Evolutionary conservation across 345 rosid species (phyloP), one percentile per base, ranked within the genome.

Genomic region (Arabis hirsuta): DNA sequence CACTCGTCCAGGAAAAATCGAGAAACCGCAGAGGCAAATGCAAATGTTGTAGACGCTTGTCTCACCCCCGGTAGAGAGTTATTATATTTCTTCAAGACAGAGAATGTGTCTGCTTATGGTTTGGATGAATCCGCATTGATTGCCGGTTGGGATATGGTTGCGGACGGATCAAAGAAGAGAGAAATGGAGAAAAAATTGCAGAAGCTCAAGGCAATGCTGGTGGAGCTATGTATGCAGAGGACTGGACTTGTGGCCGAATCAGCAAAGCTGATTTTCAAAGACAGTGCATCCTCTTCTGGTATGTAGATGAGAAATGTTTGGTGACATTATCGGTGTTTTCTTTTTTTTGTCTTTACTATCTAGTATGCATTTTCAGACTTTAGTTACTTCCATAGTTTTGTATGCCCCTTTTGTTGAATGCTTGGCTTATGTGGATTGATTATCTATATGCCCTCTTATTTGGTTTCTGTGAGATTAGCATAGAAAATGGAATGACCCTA

Each of bases 121-220:
- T 67, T 81, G 53, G 82, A 83, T 52, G 82, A 78, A 10, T 56
- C 50, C 27, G 74, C 72, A 3, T 0, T 79, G 3, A 72, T 16
- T 9, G 29, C 60, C 20, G 74, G 67, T 7, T 74, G 81, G 76
- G 73, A 45, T 32, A 45, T 55, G 55, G 41, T 81, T 53, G 56
- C 19, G 4, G 78, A 73, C 5, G 84, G 78, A 32, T 19, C 69
- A 0, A 68, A 83, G 69, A 83, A 68, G 69, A 71, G 7, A 9
- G 73, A 73, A 62, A 41, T 83, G 64, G 82, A 76, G 70, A 78
- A 67, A 13, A 83, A 61, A 31, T 57, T 73, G 83, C 73, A 76
- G 71, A 65, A 79, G 53, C 57, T 81, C 10, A 79, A 74, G 62
- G 75, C 60, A 2, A 78, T 48, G 39, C 77, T 76, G 65, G 45